These are phyloP conservation scores for Camellia granthamiana DNA, from an alignment of 148 eudicot species.

Conservation along the genomic window DNA sequence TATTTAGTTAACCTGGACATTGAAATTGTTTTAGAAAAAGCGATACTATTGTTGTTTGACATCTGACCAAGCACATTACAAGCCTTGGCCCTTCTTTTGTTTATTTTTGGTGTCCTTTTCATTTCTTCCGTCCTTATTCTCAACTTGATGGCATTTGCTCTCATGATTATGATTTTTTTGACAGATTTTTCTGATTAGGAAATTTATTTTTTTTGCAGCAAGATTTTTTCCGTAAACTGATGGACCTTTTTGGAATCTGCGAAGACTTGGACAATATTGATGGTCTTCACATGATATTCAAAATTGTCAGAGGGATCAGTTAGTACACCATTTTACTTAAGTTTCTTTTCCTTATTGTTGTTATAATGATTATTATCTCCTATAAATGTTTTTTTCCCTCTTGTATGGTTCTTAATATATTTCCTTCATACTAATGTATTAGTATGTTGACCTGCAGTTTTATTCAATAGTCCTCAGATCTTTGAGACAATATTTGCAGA, in stretches of 20 bases:
- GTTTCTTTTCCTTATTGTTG: not conserved
- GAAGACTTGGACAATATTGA: slow-evolving; percentile 88
- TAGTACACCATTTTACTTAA: slow-evolving; percentile 28
- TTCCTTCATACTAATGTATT: slow-evolving; percentile 4
- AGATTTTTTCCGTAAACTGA: slow-evolving; percentile 84
- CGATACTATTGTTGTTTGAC: not conserved
- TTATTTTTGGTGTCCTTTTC: not conserved
- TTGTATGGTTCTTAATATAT: not conserved
- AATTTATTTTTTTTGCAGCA: slow-evolving; percentile 49
- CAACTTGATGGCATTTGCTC: not conserved
- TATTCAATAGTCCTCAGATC: slow-evolving; percentile 74
- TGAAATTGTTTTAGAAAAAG: not conserved
- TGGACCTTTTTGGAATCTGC: slow-evolving; percentile 71
- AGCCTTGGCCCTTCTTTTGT: not conserved
- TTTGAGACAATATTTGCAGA: slow-evolving; percentile 87
- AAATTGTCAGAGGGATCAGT: slow-evolving; percentile 85
- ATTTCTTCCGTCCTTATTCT: not conserved
- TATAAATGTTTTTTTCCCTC: not conserved
- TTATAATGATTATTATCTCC: not conserved
- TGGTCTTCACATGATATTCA: slow-evolving; percentile 77
- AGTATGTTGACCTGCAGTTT: slow-evolving; percentile 57
- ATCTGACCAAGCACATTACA: not conserved
- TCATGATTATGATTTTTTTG: not conserved
- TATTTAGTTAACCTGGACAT: not conserved
- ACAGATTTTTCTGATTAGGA: not conserved